These are phyloP conservation scores for Galerina marginata DNA, from an alignment of 768 basidiomycete genomes.

Conservation along the genomic window DNA sequence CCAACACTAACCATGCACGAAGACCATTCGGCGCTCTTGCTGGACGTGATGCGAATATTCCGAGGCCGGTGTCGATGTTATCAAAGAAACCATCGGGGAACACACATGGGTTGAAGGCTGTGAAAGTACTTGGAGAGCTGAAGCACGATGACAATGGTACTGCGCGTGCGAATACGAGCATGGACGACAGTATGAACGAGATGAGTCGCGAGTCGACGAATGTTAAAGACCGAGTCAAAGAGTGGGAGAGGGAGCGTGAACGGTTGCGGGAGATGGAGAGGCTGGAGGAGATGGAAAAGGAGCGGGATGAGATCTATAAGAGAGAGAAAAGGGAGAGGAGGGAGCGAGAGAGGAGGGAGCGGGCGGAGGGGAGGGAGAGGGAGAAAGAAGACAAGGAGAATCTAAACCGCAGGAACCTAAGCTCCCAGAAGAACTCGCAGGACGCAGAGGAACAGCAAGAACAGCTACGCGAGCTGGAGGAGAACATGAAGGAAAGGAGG, in stretches of 20 bases:
- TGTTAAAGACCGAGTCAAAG: constrained; percentile 66
- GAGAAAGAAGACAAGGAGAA: constrained; percentile 9
- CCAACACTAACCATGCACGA: constrained; percentile 26
- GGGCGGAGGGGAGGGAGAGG: constrained; percentile 12
- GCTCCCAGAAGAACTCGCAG: not conserved
- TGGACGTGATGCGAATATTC: constrained; percentile 29
- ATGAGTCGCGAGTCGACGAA: constrained; percentile 48
- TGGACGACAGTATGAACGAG: not conserved
- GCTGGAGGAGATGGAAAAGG: constrained; percentile 60
- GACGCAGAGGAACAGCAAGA: not conserved
- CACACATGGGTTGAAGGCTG: constrained; percentile 29
- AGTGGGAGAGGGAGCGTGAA: constrained; percentile 78
- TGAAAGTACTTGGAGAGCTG: constrained; percentile 28
- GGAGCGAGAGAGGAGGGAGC: constrained; percentile 29
- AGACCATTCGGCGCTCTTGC: constrained; percentile 37
- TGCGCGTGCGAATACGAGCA: constrained; percentile 15
- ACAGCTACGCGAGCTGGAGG: constrained; percentile 5
- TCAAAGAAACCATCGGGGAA: constrained; percentile 33
- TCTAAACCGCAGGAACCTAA: not conserved
- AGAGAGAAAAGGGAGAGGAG: constrained; percentile 37
- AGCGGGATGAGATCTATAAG: constrained; percentile 49
- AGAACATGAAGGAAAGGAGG: constrained; percentile 14
- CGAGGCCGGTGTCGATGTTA: constrained; percentile 23
- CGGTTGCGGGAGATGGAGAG: constrained; percentile 71
- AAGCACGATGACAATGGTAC: constrained; percentile 13